Base-by-base conservation (phyloP, 306 rosid genomes). In the Calophaca sinica region DNA sequence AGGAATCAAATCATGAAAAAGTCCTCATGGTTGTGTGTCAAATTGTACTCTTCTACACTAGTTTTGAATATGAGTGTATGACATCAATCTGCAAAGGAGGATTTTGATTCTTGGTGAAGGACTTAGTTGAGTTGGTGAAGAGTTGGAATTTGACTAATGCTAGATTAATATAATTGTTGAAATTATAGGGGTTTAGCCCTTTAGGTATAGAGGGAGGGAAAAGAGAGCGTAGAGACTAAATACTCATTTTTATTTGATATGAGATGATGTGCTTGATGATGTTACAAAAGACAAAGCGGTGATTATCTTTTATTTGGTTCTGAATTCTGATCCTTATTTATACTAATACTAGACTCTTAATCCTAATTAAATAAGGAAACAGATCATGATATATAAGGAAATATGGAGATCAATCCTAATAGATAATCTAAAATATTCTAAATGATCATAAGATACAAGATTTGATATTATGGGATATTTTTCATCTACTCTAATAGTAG, bases 61-160 rank as follows among this genome's bases (percentile, higher is more conserved):
- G 50, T 36, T 63, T 13, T n/a, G 48, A 35, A 1, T 20, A 20
- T 20, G 26, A 20, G 26, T 20, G 39, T 48, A 8, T 12, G 38
- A 76, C 12, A 66, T 76, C 13, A 15, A 67, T 57, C 51, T 5
- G 1, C 15, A 5, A 32, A 28, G 50, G 57, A 49, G 35, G 14
- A 50, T 62, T 78, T 69, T 69, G 64, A 49, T 11, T 67, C 39
- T 45, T 46, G 12, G 9, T 54, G 57, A 33, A 66, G 51, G 68
- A 58, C 50, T 50, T 62, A 20, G 48, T 44, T 9, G 59, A 7
- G 48, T 35, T 59, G 68, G 48, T 28, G 51, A 61, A 7, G 13
- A 38, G 36, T 68, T 69, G 71, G 31, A 52, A 28, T 44, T 78
- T 78, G 31, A 55, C 26, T 44, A 5, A 39, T 42, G 15, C n/a